These are phyloP conservation scores for Fusarium nelsonii DNA, from an alignment of 2,329 filamentous ascomycete genomes.

Conservation along the genomic window DNA sequence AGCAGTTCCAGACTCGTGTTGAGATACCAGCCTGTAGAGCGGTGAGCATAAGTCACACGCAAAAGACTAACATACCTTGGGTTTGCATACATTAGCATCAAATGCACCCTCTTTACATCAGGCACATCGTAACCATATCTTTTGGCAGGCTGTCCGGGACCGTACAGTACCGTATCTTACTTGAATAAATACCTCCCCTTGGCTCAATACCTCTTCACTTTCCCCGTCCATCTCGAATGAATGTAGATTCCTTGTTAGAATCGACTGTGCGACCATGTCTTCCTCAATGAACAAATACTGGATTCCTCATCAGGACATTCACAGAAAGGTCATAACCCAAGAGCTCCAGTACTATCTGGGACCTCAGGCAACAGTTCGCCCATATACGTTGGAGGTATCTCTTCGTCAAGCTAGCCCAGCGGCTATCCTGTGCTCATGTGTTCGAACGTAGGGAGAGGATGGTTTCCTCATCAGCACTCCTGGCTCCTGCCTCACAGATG, in stretches of 20 bases:
- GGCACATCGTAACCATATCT: slow-evolving; percentile 41
- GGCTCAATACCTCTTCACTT: slow-evolving; percentile 27
- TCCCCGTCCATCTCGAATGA: slow-evolving; percentile 29
- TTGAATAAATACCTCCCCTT: slow-evolving; percentile 47
- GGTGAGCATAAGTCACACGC: slow-evolving; percentile 47
- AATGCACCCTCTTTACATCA: slow-evolving; percentile 41
- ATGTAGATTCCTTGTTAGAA: slow-evolving; percentile 22
- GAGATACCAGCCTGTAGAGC: slow-evolving; percentile 41
- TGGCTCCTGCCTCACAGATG: slow-evolving; percentile 69
- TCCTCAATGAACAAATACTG: slow-evolving; percentile 68
- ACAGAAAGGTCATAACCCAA: slow-evolving; percentile 70
- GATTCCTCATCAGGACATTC: slow-evolving; percentile 70
- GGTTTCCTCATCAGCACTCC: slow-evolving; percentile 71
- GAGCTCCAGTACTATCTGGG: slow-evolving; percentile 70
- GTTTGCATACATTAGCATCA: slow-evolving; percentile 45
- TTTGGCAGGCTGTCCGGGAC: slow-evolving; percentile 26
- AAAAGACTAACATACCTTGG: slow-evolving; percentile 43
- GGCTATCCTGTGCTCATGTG: slow-evolving; percentile 43
- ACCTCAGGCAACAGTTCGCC: slow-evolving; percentile 67
- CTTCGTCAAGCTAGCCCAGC: slow-evolving; percentile 34
- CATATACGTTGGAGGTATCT: slow-evolving; percentile 68
- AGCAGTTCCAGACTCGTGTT: slow-evolving; percentile 39
- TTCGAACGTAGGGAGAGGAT: slow-evolving; percentile 65
- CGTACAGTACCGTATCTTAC: slow-evolving; percentile 7
- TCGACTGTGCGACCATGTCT: slow-evolving; percentile 43